Percentiles rank a stretch among this genome's conserved stretches.
phyloP scores from a whole-genome alignment of 768 basidiomycete species.

The Tulasnella sp. region DNA sequence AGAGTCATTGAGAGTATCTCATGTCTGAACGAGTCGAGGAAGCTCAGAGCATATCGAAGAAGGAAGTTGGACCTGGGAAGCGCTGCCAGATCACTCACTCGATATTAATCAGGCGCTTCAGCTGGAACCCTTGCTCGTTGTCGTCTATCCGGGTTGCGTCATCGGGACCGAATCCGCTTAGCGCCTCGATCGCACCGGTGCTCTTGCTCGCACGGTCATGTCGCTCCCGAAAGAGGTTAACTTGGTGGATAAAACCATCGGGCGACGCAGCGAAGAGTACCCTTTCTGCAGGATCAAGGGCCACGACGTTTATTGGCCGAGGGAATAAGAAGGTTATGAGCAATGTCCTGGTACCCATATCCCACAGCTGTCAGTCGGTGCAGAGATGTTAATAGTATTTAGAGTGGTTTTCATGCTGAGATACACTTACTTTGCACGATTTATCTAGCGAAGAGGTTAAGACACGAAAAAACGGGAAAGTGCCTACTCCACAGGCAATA shows the following conservation, averaged over 20 bases:
- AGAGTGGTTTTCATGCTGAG: slow-evolving; percentile 13
- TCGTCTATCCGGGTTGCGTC: slow-evolving; percentile 60
- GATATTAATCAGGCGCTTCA: slow-evolving; percentile 54
- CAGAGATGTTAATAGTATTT: no score
- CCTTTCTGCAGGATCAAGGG: slow-evolving; percentile 77
- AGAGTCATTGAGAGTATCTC: slow-evolving; percentile 61
- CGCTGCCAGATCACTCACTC: slow-evolving; percentile 34
- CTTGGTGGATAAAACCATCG: slow-evolving; percentile 65
- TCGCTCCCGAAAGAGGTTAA: slow-evolving; percentile 61
- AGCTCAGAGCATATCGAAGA: no score
- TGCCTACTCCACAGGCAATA: slow-evolving; percentile 65
- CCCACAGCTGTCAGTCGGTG: slow-evolving; percentile 78
- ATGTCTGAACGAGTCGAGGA: no score
- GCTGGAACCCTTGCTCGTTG: slow-evolving; percentile 27
- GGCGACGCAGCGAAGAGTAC: slow-evolving; percentile 77
- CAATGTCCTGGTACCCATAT: slow-evolving; percentile 57
- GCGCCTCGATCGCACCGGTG: slow-evolving; percentile 39
- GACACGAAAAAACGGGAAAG: slow-evolving; percentile 63
- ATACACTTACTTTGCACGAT: slow-evolving; percentile 64
- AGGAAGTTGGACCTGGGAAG: not conserved
- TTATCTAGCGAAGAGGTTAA: slow-evolving; percentile 80
- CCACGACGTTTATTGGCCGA: slow-evolving; percentile 52
- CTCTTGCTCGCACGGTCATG: slow-evolving; percentile 42
- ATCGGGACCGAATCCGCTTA: slow-evolving; percentile 60
- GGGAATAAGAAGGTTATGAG: slow-evolving; percentile 85